Evolutionary conservation across 306 rosid genomes (phyloP).

Genomic region (Cucumis melo): DNA sequence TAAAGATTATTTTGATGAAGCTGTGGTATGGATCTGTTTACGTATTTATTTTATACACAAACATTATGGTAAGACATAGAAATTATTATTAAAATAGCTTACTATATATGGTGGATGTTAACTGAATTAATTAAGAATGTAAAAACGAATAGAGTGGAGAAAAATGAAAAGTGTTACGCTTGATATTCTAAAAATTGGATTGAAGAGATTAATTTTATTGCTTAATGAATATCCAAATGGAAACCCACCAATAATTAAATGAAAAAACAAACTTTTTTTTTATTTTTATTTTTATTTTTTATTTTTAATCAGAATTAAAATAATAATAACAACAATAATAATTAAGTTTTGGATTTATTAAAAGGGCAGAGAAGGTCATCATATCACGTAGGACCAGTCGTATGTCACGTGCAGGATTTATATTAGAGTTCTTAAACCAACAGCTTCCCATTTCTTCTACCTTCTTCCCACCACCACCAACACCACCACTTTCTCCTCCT

Average conservation of each 20-base stretch:
- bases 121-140: too few relatives aligned
- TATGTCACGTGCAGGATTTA: slow-evolving; percentile 7
- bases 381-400: slow-evolving; percentile 6
- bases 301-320: not conserved
- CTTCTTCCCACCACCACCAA: not conserved
- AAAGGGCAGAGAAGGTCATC: not conserved
- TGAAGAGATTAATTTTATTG: not conserved
- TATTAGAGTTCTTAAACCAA: not conserved
- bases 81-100: too few relatives aligned
- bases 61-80: too few relatives aligned
- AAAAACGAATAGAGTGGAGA: too few relatives aligned
- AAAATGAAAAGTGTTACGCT: too few relatives aligned
- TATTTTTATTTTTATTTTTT: too few relatives aligned
- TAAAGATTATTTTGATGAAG: too few relatives aligned
- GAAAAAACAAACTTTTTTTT: not conserved
- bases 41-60: too few relatives aligned
- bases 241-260: not conserved
- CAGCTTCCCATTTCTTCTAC: too few relatives aligned
- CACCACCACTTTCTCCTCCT: not conserved
- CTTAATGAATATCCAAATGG: not conserved
- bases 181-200: too few relatives aligned
- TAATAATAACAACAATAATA: not conserved
- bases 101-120: too few relatives aligned
- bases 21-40: too few relatives aligned
- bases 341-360: not conserved